Evolutionary conservation across 805 yeast species (phyloP).

Genomic region (Candida ascalaphidarum): DNA sequence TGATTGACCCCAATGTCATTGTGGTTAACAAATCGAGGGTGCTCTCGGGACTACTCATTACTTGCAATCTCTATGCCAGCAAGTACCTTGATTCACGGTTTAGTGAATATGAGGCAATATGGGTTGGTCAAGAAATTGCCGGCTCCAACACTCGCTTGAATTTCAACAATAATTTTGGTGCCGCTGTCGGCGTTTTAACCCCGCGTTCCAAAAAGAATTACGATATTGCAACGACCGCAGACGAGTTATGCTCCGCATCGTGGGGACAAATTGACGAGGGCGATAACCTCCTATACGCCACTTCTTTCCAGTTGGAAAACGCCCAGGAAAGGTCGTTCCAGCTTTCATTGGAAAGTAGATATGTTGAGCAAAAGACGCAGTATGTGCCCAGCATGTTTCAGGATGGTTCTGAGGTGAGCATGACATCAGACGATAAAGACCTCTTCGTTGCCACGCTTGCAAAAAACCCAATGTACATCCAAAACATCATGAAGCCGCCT

Average conservation of each 20-base stretch:
- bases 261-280: constrained; percentile 25
- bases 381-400: constrained; percentile 2
- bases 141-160: constrained; percentile 12
- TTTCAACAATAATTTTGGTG: constrained; percentile 18
- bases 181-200: constrained; percentile 21
- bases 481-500: constrained; percentile 17
- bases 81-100: constrained; percentile 13
- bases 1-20: constrained; percentile 20
- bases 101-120: constrained; percentile 14
- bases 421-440: constrained; percentile 1
- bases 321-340: constrained; percentile 7
- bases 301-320: constrained; percentile 28
- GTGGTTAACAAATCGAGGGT: constrained; percentile 18
- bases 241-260: constrained; percentile 27
- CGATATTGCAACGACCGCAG: constrained; percentile 10
- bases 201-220: constrained; percentile 15
- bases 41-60: constrained; percentile 18
- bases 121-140: constrained; percentile 27
- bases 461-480: constrained; percentile 15
- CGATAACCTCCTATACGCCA: constrained; percentile 21
- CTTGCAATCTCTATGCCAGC: constrained; percentile 16
- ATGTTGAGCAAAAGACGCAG: constrained; percentile 2
- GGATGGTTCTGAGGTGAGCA: background rate
- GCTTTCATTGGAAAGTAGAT: constrained; percentile 9
- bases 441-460: constrained; percentile 4